Conservation (phyloP, 176 grass and related monocot species). For the Zoysia pacifica region DNA sequence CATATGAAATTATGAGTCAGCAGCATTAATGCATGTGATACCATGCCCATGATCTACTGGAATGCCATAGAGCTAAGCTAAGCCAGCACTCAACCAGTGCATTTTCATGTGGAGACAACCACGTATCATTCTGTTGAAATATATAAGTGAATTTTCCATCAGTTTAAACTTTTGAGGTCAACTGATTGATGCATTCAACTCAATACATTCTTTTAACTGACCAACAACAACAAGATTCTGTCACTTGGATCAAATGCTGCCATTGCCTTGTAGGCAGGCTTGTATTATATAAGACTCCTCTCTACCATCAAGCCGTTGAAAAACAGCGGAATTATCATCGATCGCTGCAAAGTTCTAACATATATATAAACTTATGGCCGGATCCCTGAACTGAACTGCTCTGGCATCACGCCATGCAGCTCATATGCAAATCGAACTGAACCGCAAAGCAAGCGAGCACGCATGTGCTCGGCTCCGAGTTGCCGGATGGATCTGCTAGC, state of each 20-base stretch:
- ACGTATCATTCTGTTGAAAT: background rate
- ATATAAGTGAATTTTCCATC: no score
- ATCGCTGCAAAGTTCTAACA: constrained; percentile 15
- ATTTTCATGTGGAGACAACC: constrained; percentile 33
- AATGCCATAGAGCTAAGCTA: constrained; percentile 7
- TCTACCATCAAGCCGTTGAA: constrained; percentile 13
- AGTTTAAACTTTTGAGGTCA: no score
- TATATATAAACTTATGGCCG: constrained; percentile 26
- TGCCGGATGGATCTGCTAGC: constrained; percentile 16
- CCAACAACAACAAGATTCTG: constrained; percentile 41
- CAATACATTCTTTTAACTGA: constrained; percentile 12
- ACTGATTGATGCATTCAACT: no score
- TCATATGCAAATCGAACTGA: constrained; percentile 21
- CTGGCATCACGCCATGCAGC: constrained; percentile 19
- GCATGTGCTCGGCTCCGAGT: constrained; percentile 33
- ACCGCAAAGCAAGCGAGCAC: constrained; percentile 41
- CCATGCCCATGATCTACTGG: constrained; percentile 10
- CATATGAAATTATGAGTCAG: background rate
- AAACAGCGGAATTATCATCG: constrained; percentile 39
- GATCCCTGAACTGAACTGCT: constrained; percentile 44
- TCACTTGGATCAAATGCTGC: constrained; percentile 30
- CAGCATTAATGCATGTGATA: constrained; percentile 22
- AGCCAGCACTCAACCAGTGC: constrained; percentile 18
- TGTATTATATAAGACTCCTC: constrained; percentile 21
- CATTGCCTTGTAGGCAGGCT: background rate